Conservation (phyloP, 768 basidiomycete genomes). For the Leccinellum luteum region DNA sequence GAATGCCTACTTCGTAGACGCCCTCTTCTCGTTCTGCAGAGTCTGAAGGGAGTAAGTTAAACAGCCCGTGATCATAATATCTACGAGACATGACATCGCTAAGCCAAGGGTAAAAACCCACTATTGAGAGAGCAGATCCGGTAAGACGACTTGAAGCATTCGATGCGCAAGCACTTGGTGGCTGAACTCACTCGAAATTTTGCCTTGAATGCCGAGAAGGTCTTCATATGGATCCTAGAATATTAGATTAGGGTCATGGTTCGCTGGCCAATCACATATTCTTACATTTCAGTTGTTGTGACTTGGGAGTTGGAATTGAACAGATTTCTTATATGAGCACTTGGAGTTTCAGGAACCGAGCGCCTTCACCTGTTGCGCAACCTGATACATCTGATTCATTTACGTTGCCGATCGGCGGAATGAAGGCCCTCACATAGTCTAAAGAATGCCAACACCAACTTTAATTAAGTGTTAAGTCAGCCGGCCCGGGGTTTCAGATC, state of each 20-base stretch:
- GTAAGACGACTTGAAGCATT: background rate
- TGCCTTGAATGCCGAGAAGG: constrained; percentile 23
- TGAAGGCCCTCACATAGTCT: constrained; percentile 26
- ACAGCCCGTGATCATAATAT: constrained; percentile 46
- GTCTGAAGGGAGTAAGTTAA: constrained; percentile 43
- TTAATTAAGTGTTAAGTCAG: constrained; percentile 1
- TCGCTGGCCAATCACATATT: background rate
- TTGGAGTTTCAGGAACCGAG: background rate
- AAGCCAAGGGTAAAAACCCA: constrained; percentile 53
- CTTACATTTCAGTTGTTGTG: constrained; percentile 32
- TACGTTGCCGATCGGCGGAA: background rate
- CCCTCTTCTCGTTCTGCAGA: constrained; percentile 40
- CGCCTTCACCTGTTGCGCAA: constrained; percentile 29
- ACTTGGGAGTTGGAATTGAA: constrained; percentile 20
- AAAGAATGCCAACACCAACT: constrained; percentile 32
- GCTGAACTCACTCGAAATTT: constrained; percentile 18
- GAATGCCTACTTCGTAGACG: constrained; percentile 34
- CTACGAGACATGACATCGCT: constrained; percentile 46
- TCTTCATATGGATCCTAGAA: constrained; percentile 26
- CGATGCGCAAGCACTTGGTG: background rate
- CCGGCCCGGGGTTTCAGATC: background rate
- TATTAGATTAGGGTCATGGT: background rate
- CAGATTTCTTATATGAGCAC: constrained; percentile 12
- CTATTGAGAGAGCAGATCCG: constrained; percentile 24
- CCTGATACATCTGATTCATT: constrained; percentile 26